Evolutionary conservation across 192 early-diverging fungal genomes (phyloP).

Genomic region (Coemansia sp.): DNA sequence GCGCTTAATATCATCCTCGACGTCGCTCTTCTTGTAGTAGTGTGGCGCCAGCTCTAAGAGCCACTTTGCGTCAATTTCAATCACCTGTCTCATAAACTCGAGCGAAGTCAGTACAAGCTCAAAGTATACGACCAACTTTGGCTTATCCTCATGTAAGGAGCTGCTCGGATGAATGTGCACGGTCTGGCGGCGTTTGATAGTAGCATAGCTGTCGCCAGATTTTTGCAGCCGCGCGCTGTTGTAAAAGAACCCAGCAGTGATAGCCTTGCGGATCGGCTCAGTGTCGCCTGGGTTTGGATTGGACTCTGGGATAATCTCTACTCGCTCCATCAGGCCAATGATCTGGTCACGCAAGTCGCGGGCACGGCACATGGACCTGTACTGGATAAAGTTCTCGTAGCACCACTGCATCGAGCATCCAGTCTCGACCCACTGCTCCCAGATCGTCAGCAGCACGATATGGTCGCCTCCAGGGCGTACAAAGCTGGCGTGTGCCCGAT

Average conservation of each 20-base stretch:
- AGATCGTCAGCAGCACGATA: slow-evolving; percentile 86
- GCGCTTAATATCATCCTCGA: slow-evolving; percentile 51
- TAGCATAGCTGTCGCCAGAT: slow-evolving; percentile 91
- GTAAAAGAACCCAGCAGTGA: slow-evolving; percentile 96
- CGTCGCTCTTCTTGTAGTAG: slow-evolving; percentile 94
- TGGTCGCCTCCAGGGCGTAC: slow-evolving; percentile 95
- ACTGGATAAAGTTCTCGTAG: slow-evolving; percentile 96
- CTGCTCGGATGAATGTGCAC: slow-evolving; percentile 94
- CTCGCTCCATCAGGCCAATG: slow-evolving; percentile 87
- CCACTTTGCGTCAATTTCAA: slow-evolving; percentile 89
- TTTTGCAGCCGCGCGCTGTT: slow-evolving; percentile 84
- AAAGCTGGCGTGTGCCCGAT: slow-evolving; percentile 90
- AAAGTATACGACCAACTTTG: slow-evolving; percentile 88
- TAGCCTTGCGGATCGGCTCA: slow-evolving; percentile 86
- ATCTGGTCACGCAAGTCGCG: slow-evolving; percentile 95
- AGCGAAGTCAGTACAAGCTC: slow-evolving; percentile 92
- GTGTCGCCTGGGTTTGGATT: slow-evolving; percentile 87
- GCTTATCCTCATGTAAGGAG: slow-evolving; percentile 76
- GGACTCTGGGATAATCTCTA: slow-evolving; percentile 82
- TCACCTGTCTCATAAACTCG: slow-evolving; percentile 95
- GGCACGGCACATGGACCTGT: slow-evolving; percentile 86
- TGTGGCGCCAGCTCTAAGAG: slow-evolving; percentile 80
- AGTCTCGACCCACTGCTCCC: slow-evolving; percentile 90
- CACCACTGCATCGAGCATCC: slow-evolving; percentile 96
- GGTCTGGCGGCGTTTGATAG: slow-evolving; percentile 88